Evolutionary conservation across 768 basidiomycete genomes (phyloP).

Genomic region (Mycena amicta): DNA sequence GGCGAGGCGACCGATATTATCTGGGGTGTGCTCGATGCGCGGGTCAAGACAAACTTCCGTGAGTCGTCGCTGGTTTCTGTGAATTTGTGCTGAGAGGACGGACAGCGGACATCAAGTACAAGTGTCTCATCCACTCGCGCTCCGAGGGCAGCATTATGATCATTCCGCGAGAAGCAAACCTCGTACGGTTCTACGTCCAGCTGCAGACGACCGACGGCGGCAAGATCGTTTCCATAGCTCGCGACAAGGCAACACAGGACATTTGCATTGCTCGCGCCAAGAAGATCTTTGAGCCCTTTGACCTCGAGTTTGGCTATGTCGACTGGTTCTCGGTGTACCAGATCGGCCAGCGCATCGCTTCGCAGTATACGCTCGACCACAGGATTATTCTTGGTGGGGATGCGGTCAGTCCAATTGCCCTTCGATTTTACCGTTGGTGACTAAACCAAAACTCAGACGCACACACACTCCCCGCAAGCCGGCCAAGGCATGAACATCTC

Average conservation of each 20-base stretch:
- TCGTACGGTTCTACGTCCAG: constrained; percentile 55
- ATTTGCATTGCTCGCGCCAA: constrained; percentile 24
- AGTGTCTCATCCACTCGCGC: constrained; percentile 47
- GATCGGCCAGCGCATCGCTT: constrained; percentile 45
- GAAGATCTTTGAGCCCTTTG: constrained; percentile 28
- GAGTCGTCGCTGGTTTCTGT: constrained; percentile 31
- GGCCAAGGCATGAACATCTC: constrained; percentile 41
- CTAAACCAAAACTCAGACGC: too few species aligned
- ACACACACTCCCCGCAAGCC: constrained; percentile 29
- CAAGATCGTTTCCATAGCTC: constrained; percentile 18
- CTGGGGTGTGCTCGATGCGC: constrained; percentile 54
- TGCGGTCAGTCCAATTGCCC: too few species aligned
- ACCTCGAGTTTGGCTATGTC: constrained; percentile 29
- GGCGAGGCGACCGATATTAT: constrained; percentile 51
- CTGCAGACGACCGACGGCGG: constrained; percentile 27
- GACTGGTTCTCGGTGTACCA: constrained; percentile 42
- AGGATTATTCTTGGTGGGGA: constrained; percentile 46
- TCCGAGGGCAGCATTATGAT: constrained; percentile 48
- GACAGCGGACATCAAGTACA: constrained; percentile 50
- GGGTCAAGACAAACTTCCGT: constrained; percentile 52
- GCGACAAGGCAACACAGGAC: constrained; percentile 21
- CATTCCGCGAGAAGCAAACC: constrained; percentile 52
- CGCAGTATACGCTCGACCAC: constrained; percentile 35
- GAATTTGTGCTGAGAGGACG: neutral
- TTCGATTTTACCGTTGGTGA: too few species aligned